Conservation (phyloP, 257 asterid species). For the Galeopsis tetrahit region DNA sequence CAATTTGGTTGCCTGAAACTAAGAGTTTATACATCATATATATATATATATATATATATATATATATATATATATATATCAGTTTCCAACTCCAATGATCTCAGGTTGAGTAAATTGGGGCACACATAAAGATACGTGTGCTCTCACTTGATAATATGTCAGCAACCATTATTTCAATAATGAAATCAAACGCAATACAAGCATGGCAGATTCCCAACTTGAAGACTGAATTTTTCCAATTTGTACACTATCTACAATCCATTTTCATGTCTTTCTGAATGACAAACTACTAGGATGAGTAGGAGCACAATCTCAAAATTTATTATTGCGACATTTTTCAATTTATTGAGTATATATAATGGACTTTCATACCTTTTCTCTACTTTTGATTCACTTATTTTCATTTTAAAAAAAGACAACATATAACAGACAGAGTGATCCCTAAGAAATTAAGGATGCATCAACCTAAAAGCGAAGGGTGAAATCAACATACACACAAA, state of each 20-base stretch:
- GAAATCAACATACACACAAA: neutral
- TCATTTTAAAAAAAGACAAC: neutral
- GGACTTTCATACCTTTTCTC: neutral
- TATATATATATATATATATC: neutral
- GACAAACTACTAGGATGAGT: neutral
- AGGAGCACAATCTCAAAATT: neutral
- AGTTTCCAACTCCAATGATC: constrained; percentile 8
- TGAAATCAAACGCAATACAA: neutral
- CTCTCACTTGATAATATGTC: neutral
- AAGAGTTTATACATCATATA: neutral
- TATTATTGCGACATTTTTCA: neutral
- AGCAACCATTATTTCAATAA: constrained; percentile 9
- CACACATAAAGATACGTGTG: neutral
- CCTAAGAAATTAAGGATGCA: neutral
- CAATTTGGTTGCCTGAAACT: neutral
- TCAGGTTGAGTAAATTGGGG: neutral
- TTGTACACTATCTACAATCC: neutral
- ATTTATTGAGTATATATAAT: neutral
- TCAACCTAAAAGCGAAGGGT: neutral
- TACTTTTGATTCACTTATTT: constrained; percentile 3
- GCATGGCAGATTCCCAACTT: constrained; percentile 5
- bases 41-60: too few relatives aligned
- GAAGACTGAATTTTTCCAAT: neutral
- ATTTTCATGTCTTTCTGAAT: neutral
- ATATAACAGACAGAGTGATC: neutral